These are phyloP conservation scores for Teunomyces stri DNA, from an alignment of 805 yeast genomes.

Conservation along the genomic window DNA sequence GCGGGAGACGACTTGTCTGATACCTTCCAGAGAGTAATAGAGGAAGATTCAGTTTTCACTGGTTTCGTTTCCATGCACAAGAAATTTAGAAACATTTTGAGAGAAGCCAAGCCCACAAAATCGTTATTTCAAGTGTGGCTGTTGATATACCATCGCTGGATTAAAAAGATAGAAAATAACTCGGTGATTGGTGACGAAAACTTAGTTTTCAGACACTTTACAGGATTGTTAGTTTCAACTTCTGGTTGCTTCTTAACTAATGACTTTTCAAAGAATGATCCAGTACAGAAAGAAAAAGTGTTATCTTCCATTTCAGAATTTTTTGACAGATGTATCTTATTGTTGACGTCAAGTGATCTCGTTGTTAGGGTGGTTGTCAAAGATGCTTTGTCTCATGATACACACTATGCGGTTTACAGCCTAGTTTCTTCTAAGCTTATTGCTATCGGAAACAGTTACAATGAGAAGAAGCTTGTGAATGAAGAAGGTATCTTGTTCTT, in stretches of 20 bases:
- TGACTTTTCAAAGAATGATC: slow-evolving; percentile 21
- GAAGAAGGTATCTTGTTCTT: slow-evolving; percentile 37
- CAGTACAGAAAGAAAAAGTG: slow-evolving; percentile 27
- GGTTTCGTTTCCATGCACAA: slow-evolving; percentile 76
- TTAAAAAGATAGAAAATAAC: slow-evolving; percentile 24
- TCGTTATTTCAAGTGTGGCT: slow-evolving; percentile 42
- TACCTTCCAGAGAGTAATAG: slow-evolving; percentile 36
- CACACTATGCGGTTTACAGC: slow-evolving; percentile 57
- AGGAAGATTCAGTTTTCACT: slow-evolving; percentile 57
- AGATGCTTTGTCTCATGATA: slow-evolving; percentile 65
- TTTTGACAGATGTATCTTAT: slow-evolving; percentile 47
- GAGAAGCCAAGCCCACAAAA: slow-evolving; percentile 33
- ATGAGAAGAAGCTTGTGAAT: slow-evolving; percentile 21
- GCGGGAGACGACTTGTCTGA: slow-evolving; percentile 19
- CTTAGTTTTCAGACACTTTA: slow-evolving; percentile 58
- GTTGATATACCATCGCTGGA: slow-evolving; percentile 53
- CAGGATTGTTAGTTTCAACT: slow-evolving; percentile 70
- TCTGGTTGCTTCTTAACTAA: slow-evolving; percentile 57
- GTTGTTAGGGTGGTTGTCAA: slow-evolving; percentile 67
- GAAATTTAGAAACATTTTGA: slow-evolving; percentile 46
- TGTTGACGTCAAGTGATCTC: slow-evolving; percentile 48
- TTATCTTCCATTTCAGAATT: slow-evolving; percentile 43
- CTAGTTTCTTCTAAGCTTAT: slow-evolving; percentile 46
- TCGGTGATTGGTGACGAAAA: slow-evolving; percentile 37
- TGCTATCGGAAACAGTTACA: slow-evolving; percentile 32